Percentiles rank a stretch among this genome's conserved stretches.
Conservation (phyloP, 345 rosid species). For the Pseudoturritis turrita region DNA sequence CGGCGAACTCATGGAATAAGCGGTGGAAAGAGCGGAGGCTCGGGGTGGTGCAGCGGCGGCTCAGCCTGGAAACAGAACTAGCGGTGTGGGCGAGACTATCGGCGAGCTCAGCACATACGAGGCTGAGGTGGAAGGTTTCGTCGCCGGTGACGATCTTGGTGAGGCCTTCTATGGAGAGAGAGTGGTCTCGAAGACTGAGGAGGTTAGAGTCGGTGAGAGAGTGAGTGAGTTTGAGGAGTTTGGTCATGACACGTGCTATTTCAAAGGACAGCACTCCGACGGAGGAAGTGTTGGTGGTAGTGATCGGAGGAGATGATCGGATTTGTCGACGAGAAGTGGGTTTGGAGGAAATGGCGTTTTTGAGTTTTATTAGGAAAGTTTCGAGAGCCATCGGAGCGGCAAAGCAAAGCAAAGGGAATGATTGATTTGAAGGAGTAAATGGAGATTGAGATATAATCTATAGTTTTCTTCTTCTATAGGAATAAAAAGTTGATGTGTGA, state of each 20-base stretch:
- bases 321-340: slow-evolving; percentile 33
- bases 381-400: slow-evolving; percentile 72
- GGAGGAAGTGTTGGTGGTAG: slow-evolving; percentile 19
- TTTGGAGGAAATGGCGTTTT: slow-evolving; percentile 54
- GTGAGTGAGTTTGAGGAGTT: slow-evolving; percentile 70
- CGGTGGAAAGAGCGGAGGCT: slow-evolving; percentile 48
- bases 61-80: slow-evolving; percentile 53
- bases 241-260: slow-evolving; percentile 77
- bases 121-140: slow-evolving; percentile 70
- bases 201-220: slow-evolving; percentile 73
- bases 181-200: slow-evolving; percentile 53
- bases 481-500: slow-evolving; percentile 25
- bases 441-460: slow-evolving; percentile 26
- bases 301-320: slow-evolving; percentile 25
- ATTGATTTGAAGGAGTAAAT: slow-evolving; percentile 9
- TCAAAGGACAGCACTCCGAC: slow-evolving; percentile 75
- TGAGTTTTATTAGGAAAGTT: slow-evolving; percentile 70
- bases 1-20: slow-evolving; percentile 56
- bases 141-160: slow-evolving; percentile 77
- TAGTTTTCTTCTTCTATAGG: slow-evolving; percentile 24
- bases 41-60: slow-evolving; percentile 47
- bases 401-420: slow-evolving; percentile 5
- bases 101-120: slow-evolving; percentile 77
- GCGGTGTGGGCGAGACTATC: slow-evolving; percentile 57
- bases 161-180: slow-evolving; percentile 69